Conservation (phyloP, 257 asterid species). For the Dorcoceras hygrometricum region DNA sequence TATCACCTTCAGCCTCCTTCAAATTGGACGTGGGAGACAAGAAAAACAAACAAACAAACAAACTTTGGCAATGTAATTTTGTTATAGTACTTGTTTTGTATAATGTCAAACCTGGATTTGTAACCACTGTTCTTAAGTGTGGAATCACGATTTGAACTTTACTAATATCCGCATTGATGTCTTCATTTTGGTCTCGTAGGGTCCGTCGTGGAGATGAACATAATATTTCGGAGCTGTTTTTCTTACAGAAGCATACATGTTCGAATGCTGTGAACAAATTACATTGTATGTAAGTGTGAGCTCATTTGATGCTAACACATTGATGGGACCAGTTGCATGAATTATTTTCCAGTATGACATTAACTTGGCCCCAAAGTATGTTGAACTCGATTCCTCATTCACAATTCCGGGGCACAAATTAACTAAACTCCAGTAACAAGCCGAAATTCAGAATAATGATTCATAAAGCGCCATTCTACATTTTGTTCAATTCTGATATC, state of each 20-base stretch:
- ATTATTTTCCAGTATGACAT: too few relatives aligned
- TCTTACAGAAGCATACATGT: not conserved
- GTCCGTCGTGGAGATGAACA: not conserved
- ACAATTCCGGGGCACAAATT: too few relatives aligned
- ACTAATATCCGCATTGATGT: not conserved
- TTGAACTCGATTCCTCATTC: too few relatives aligned
- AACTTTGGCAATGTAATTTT: not conserved
- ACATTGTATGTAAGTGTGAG: not conserved
- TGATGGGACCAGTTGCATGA: too few relatives aligned
- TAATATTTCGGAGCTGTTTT: not conserved
- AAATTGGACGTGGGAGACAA: not conserved
- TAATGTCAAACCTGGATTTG: not conserved
- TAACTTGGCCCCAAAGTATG: too few relatives aligned
- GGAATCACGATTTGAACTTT: not conserved
- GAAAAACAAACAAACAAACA: too few relatives aligned
- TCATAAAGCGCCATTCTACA: too few relatives aligned
- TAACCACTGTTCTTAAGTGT: not conserved
- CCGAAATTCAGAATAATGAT: too few relatives aligned
- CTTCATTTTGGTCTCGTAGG: not conserved
- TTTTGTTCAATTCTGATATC: too few relatives aligned
- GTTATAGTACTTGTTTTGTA: not conserved
- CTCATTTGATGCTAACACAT: not conserved
- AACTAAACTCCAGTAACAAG: too few relatives aligned
- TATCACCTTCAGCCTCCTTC: not conserved
- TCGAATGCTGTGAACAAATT: not conserved